Evolutionary conservation across 1,284 basidiomycete species (phyloP).

Genomic region (Ustilago xerochloae): DNA sequence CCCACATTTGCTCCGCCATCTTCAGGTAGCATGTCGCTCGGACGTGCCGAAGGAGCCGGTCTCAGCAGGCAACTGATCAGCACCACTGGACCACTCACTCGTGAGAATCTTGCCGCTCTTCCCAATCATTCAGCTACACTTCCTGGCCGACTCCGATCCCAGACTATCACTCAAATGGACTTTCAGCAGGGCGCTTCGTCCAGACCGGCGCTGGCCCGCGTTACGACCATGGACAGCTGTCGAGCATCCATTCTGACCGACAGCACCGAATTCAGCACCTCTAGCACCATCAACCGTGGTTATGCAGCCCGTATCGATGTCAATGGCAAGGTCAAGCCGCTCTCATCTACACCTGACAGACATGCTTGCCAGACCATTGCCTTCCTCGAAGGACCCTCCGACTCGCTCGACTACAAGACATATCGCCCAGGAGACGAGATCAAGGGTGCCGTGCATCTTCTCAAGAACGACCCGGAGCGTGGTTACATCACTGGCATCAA

Average conservation of each 20-base stretch:
- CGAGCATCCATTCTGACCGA: constrained; percentile 42
- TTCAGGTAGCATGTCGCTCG: constrained; percentile 9
- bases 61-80: not conserved
- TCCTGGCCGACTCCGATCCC: constrained; percentile 19
- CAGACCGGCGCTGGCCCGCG: constrained; percentile 21
- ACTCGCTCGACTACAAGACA: constrained; percentile 50
- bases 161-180: constrained; percentile 8
- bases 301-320: constrained; percentile 52
- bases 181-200: not conserved
- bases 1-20: not conserved
- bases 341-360: constrained; percentile 27
- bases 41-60: constrained; percentile 3
- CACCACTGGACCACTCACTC: constrained; percentile 17
- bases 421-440: constrained; percentile 52
- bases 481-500: constrained; percentile 49
- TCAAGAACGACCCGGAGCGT: constrained; percentile 44
- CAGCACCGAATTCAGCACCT: constrained; percentile 48
- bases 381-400: constrained; percentile 45
- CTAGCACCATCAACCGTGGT: constrained; percentile 51
- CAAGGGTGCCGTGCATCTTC: constrained; percentile 47
- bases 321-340: constrained; percentile 46
- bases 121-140: constrained; percentile 18
- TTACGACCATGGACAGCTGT: constrained; percentile 37
- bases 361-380: constrained; percentile 47
- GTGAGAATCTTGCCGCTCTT: constrained; percentile 34